Evolutionary conservation across 306 rosid genomes (phyloP).

Genomic region (Comarum palustre): DNA sequence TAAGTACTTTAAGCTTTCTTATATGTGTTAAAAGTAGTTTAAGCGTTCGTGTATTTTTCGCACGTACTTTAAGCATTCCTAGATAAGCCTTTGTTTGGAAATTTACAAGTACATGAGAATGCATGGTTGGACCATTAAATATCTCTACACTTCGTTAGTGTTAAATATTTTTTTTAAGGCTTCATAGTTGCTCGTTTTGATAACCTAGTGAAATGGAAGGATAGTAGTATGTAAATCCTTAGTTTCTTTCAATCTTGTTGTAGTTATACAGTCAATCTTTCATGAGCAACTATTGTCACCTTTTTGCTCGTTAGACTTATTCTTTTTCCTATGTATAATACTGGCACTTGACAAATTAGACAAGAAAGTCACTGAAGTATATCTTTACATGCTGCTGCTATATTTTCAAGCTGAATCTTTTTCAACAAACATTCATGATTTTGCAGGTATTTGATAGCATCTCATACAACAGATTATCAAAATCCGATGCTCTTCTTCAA

Average conservation of each 20-base stretch:
- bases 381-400: neutral
- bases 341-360: neutral
- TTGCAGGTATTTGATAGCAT: slow-evolving; percentile 44
- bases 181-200: neutral
- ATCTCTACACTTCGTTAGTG: neutral
- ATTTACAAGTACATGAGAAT: neutral
- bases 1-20: slow-evolving; percentile 18
- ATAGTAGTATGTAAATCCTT: neutral
- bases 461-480: slow-evolving; percentile 42
- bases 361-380: neutral
- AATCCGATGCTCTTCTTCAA: slow-evolving; percentile 42
- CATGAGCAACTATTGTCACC: neutral
- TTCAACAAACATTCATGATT: neutral
- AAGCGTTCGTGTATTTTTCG: neutral
- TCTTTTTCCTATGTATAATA: neutral
- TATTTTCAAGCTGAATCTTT: neutral
- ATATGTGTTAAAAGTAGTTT: neutral
- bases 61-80: neutral
- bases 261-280: neutral
- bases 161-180: neutral
- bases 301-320: neutral
- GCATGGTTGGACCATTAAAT: neutral
- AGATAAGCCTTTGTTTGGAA: neutral
- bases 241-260: neutral
- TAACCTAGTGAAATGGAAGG: neutral